Conservation (phyloP, 1,284 basidiomycete genomes). For the Ustilago lituana region DNA sequence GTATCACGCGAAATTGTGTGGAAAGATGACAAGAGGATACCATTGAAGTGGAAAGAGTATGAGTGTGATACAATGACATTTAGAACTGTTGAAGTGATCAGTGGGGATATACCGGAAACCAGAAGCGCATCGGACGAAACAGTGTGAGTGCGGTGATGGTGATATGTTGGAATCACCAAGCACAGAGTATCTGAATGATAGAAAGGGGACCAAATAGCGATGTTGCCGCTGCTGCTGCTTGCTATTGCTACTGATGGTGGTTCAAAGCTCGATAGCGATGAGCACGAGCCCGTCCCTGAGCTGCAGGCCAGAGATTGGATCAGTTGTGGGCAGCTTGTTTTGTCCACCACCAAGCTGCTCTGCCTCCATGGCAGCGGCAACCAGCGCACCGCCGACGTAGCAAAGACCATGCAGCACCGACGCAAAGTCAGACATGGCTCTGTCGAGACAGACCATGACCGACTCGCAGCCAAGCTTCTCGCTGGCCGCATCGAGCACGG, state of each 20-base stretch:
- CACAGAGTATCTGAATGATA: no score
- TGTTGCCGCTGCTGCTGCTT: no score
- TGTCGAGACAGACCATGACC: conserved; percentile 55
- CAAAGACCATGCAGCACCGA: conserved; percentile 58
- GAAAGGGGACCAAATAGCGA: no score
- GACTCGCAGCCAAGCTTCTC: conserved; percentile 52
- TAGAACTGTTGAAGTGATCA: conserved; percentile 31
- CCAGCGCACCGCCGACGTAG: conserved; percentile 60
- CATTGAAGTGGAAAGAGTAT: conserved; percentile 5
- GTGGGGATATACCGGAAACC: conserved; percentile 22
- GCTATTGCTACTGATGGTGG: no score
- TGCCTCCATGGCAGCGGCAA: conserved; percentile 24
- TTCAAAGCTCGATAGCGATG: conserved; percentile 42
- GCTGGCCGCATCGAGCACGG: conserved; percentile 57
- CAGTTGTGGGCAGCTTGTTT: conserved; percentile 15
- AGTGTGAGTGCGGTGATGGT: background rate
- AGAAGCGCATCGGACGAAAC: background rate
- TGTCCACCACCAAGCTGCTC: background rate
- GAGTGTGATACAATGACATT: conserved; percentile 21
- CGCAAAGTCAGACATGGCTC: conserved; percentile 44
- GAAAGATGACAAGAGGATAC: background rate
- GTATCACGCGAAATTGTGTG: no score
- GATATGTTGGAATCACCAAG: conserved; percentile 14
- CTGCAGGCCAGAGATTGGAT: conserved; percentile 27
- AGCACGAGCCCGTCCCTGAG: conserved; percentile 33